These are phyloP conservation scores for Chalciporus pseudorubinellus DNA, from an alignment of 768 basidiomycete species.

Conservation along the genomic window DNA sequence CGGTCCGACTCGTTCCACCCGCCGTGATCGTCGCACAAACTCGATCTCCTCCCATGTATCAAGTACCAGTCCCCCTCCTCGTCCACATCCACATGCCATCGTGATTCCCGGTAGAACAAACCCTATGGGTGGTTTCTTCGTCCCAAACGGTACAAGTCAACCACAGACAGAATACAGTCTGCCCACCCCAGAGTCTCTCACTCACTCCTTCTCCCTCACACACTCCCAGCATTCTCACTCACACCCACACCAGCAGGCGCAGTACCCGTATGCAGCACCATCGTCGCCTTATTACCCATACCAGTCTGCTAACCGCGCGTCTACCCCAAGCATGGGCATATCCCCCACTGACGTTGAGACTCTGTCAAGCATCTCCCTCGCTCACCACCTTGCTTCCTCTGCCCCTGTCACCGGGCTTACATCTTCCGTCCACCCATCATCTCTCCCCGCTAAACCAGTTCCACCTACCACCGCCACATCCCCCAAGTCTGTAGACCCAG, in stretches of 20 bases:
- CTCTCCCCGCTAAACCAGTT: constrained; percentile 14
- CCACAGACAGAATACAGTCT: constrained; percentile 41
- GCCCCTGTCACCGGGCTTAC: constrained; percentile 7
- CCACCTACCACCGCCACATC: constrained; percentile 1
- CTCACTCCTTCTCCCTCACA: constrained; percentile 32
- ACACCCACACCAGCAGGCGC: constrained; percentile 23
- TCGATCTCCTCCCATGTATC: constrained; percentile 57
- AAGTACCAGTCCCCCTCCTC: constrained; percentile 48
- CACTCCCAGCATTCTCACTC: constrained; percentile 28
- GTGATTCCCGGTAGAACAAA: constrained; percentile 54
- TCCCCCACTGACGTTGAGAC: constrained; percentile 28
- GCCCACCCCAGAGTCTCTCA: constrained; percentile 40
- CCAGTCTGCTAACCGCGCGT: constrained; percentile 12
- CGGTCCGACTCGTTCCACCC: constrained; percentile 52
- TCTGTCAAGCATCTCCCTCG: constrained; percentile 17
- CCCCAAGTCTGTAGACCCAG: constrained; percentile 15
- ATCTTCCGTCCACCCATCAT: constrained; percentile 2
- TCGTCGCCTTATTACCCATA: constrained; percentile 31
- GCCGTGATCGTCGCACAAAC: constrained; percentile 54
- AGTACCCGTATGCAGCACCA: constrained; percentile 29
- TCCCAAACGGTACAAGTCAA: constrained; percentile 22
- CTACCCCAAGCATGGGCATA: constrained; percentile 23
- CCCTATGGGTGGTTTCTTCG: constrained; percentile 33
- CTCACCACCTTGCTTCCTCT: constrained; percentile 23
- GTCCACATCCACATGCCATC: constrained; percentile 60